Evolutionary conservation across 257 asterid species (phyloP), one percentile per base, ranked within the genome.

Genomic region (Echites panduratus): DNA sequence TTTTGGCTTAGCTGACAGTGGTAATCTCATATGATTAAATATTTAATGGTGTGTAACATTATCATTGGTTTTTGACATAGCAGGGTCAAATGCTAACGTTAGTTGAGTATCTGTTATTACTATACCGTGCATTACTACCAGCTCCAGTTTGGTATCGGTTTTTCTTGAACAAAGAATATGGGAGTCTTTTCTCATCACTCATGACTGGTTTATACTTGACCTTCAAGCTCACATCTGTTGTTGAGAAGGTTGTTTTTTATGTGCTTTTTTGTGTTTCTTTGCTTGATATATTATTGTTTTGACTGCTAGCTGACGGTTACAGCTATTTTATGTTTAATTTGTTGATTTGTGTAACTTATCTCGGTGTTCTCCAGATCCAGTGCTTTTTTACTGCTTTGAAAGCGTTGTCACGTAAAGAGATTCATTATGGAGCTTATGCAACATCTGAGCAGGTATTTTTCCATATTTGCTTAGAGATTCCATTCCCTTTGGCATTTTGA

Each of bases 121-220:
- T 92, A 41, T 92, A 90, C 79, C 98, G 98, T 73, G 90, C 92
- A 53, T 76, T 92, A 82, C 85, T 92, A 73, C 98, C 98, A 70
- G 87, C 96, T 57, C 93, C 98, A 54, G 98, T 92, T 70, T 92
- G 98, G 97, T 92, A 92, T 73, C 88, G 97, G 73, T 92, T 92
- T 91, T 90, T 90, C 71, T 73, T 92, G 85, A 92, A 92, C 87
- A 92, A 90, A 82, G 98, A 90, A 70, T 92, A 90, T 62, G 98
- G 98, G 73, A 90, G 95, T 79, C 92, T 92, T 72, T 92, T 92
- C 79, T 92, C 98, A 41, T 87, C 98, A 54, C 84, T 92, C 41
- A 86, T 85, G 82, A 92, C 98, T 9, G 97, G 98, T 76, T 79
- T 92, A 71, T 92, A 92, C 81, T 76, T 90, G 74, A 92, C 98